Evolutionary conservation across 371 early-diverging fungal genomes (phyloP), one percentile per base, ranked within the genome.

Genomic region (Syncephalastrum sp.): DNA sequence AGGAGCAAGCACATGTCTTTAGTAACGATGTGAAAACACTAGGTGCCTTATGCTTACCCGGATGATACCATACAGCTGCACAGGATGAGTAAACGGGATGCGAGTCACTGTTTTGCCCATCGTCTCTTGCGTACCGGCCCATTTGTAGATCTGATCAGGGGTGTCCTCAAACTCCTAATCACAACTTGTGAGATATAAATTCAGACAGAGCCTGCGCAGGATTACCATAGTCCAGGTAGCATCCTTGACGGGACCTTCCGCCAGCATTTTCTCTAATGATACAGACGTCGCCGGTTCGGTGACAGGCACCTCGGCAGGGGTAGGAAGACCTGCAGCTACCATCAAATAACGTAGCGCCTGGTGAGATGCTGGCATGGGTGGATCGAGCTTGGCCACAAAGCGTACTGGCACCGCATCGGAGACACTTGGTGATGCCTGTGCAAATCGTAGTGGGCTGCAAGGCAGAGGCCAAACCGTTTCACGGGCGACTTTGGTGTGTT

Each of bases 61-160:
- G 16, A 76, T 65, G 43, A 82, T 79, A 43, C 65, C 67, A 57
- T 72, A 75, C 3, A 84, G 57, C 51, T 84, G 82, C 21, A 70
- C 74, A 29, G 81, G 79, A 50, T 84, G 84, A 7, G 69, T 72
- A 42, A 84, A 84, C 5, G 84, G 81, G 12, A 84, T 65, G 12
- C 84, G 71, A 23, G 72, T 57, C 5, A 84, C 50, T 13, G 81
- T 42, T 59, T 72, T 78, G 7, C 68, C 78, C 52, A 63, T 55
- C 2, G 61, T 68, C 5, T 29, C 33, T 42, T 62, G 61, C 15
- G 67, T 52, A 0, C 53, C 50, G 48, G 60, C 65, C 67, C 63
- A 67, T 41, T 68, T 62, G 45, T 78, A 78, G 0, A 58, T 54
- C 56, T 77, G 78, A 14, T 61, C 51, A 2, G 62, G 55, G 17